Evolutionary conservation across 2,329 filamentous ascomycete species (phyloP).

Genomic region (Cercospora berteroae): DNA sequence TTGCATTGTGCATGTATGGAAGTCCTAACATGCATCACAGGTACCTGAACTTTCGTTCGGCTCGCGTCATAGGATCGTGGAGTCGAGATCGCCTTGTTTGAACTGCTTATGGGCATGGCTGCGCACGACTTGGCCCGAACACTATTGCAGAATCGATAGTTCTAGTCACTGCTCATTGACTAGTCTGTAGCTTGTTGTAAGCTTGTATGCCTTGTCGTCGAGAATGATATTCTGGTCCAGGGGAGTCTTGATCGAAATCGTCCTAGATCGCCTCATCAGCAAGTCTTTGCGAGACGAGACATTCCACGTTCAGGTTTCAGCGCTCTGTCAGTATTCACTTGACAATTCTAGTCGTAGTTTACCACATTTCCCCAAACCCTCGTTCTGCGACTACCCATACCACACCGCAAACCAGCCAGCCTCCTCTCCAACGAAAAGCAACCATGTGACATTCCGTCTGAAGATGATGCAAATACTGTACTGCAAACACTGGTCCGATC

Average conservation of each 20-base stretch:
- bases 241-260: not conserved
- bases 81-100: too few species aligned
- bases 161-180: too few species aligned
- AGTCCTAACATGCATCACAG: too few species aligned
- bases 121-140: too few species aligned
- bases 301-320: not conserved
- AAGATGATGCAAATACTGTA: not conserved
- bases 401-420: not conserved
- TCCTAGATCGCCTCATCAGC: not conserved
- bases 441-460: not conserved
- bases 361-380: not conserved
- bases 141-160: too few species aligned
- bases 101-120: too few species aligned
- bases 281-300: not conserved
- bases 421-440: not conserved
- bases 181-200: too few species aligned
- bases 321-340: not conserved
- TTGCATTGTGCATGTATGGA: too few species aligned
- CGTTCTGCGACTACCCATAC: not conserved
- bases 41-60: too few species aligned
- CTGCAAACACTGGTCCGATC: not conserved
- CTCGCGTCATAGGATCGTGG: too few species aligned
- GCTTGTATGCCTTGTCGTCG: too few species aligned
- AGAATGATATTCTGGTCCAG: too few species aligned
- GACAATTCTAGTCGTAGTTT: not conserved